phyloP scores from a whole-genome alignment of 495 filamentous ascomycete species.

The Amorphotheca resinae region DNA sequence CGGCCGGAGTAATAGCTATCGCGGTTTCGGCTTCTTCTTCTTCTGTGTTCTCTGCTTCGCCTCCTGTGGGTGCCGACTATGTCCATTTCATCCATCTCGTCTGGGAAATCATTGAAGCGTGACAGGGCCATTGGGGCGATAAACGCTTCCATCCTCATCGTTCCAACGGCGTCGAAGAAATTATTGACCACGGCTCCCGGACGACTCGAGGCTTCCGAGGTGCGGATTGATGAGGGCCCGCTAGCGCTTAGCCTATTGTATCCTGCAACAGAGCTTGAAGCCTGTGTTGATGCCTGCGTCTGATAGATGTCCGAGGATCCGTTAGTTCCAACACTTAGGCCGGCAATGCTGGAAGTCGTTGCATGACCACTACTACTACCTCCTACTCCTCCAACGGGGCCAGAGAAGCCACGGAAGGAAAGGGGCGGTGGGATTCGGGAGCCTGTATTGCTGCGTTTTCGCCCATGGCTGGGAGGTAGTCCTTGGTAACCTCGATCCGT shows the following conservation, averaged over 20 bases:
- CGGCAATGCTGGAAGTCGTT: constrained; percentile 37
- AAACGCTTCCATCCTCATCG: constrained; percentile 95
- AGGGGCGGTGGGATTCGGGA: constrained; percentile 50
- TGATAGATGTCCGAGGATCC: constrained; percentile 49
- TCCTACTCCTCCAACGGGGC: constrained; percentile 32
- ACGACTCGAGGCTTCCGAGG: constrained; percentile 18
- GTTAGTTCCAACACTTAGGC: constrained; percentile 35
- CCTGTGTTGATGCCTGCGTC: constrained; percentile 15
- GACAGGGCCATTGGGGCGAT: constrained; percentile 42
- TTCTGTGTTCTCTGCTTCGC: constrained; percentile 15
- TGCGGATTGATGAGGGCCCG: constrained; percentile 28
- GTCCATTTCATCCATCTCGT: constrained; percentile 21
- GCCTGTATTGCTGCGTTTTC: constrained; percentile 78
- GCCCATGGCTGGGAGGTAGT: constrained; percentile 40
- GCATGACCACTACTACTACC: constrained; percentile 25
- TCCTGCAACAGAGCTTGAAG: constrained; percentile 20
- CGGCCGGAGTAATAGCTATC: constrained; percentile 18
- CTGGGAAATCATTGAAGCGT: constrained; percentile 16
- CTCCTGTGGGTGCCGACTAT: constrained; percentile 14
- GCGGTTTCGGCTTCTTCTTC: constrained; percentile 14
- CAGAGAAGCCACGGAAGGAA: constrained; percentile 66
- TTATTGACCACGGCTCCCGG: constrained; percentile 32
- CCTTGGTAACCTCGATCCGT: constrained; percentile 31
- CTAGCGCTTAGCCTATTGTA: constrained; percentile 41
- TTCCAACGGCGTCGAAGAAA: constrained; percentile 71